A percentile compares a stretch with the other conserved stretches of the same genome.
Evolutionary conservation across 495 filamentous ascomycete genomes (phyloP).

Genomic region (Apodospora peruviana): DNA sequence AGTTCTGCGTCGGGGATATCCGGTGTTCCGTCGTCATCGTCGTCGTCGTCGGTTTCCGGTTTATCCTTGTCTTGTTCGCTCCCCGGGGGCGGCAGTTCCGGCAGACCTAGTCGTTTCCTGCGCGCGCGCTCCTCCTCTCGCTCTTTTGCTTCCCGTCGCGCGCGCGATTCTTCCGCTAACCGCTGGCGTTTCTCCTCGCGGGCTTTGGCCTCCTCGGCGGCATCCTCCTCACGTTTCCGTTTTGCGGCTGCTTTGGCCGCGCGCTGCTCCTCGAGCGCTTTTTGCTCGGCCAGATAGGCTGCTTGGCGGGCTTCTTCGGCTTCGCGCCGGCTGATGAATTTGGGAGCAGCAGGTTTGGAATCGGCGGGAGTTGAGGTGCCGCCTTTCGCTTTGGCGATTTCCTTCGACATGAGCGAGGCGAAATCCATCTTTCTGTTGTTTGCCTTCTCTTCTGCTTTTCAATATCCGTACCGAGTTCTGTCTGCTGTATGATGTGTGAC

Average conservation of each 20-base stretch:
- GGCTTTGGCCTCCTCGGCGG: constrained; percentile 55
- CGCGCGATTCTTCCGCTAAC: constrained; percentile 73
- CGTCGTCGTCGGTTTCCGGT: constrained; percentile 42
- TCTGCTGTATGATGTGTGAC: no score
- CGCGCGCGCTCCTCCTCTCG: constrained; percentile 44
- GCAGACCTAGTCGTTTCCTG: constrained; percentile 57
- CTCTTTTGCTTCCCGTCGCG: constrained; percentile 65
- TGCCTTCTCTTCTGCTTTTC: neutral
- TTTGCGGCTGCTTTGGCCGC: constrained; percentile 64
- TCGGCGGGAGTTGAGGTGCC: constrained; percentile 22
- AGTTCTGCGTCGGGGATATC: constrained; percentile 70
- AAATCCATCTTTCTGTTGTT: constrained; percentile 69
- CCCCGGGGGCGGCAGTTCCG: constrained; percentile 53
- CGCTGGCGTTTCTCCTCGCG: constrained; percentile 74
- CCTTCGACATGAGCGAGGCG: constrained; percentile 80
- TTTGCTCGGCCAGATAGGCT: constrained; percentile 76
- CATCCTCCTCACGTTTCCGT: constrained; percentile 88
- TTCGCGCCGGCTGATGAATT: constrained; percentile 84
- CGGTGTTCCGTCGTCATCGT: constrained; percentile 18
- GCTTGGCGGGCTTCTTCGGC: constrained; percentile 76
- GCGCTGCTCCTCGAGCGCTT: constrained; percentile 59
- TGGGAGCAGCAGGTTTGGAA: constrained; percentile 29
- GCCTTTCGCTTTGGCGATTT: constrained; percentile 74
- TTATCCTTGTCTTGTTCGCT: constrained; percentile 25
- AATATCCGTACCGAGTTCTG: no score